Base-by-base conservation (phyloP, 2,329 filamentous ascomycete genomes). In the Sclerotinia trifoliorum region DNA sequence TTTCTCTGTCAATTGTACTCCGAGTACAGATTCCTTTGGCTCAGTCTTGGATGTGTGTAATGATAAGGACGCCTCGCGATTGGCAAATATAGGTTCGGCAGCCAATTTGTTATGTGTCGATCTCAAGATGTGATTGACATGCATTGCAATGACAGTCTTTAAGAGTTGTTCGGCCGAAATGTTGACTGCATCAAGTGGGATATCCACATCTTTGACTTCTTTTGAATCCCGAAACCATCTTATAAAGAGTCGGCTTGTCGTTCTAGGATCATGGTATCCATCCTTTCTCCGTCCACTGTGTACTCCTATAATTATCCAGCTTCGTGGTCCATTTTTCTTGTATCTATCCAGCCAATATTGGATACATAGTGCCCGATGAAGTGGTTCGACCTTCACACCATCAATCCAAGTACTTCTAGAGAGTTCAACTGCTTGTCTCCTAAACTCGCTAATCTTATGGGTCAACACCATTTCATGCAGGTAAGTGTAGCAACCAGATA, bases 231-330 rank as follows among this genome's bases (percentile, higher is more conserved):
- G 88, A 78, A 96, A 93, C 94, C 95, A 99, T 72, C 92, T 89
- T 51, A 89, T 80, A 2, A 81, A 83, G 57, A 95, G 77, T 60
- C 79, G 80, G 72, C 87, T 90, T 0, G 84, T 80, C 2, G 80
- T 74, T 68, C 80, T 83, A 5, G 80, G 75, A 63, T 83, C 80
- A 1, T 78, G 70, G 17, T 78, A 78, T 13, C 80, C 79, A 54
- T 78, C 77, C 68, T 82, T 83, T 19, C 73, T 71, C 66, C 81
- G 83, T 44, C 89, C 89, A 75, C 89, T 93, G 69, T 88, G 85
- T 48, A 97, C 86, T 13, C 93, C 94, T 63, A 99, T 83, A 72
- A 98, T 89, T 60, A 99, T 83, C 94, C 95, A 99, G 77, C 89
- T 96, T 81, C 96, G 97, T 21, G 86, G 83, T 0, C 87, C 87